These are phyloP conservation scores for Diplocarpon mali DNA, from an alignment of 2,329 filamentous ascomycete genomes.

Conservation along the genomic window DNA sequence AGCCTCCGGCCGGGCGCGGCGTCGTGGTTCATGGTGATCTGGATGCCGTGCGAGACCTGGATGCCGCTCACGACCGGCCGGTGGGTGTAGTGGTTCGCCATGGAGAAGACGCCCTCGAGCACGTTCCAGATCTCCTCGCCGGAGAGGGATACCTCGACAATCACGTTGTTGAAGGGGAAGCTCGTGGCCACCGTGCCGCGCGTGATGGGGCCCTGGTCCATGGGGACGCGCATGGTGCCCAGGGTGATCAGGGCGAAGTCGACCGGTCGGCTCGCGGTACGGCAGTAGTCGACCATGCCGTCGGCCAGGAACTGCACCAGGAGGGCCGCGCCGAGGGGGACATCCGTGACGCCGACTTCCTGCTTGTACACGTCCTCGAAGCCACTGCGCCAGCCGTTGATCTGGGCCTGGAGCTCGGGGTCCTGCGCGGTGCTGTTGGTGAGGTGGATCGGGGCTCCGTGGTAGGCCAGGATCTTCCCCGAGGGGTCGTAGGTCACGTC, in stretches of 20 bases:
- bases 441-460: slow-evolving; percentile 52
- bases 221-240: slow-evolving; percentile 52
- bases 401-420: slow-evolving; percentile 42
- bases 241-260: slow-evolving; percentile 46
- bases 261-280: slow-evolving; percentile 32
- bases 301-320: slow-evolving; percentile 45
- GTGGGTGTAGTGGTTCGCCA: slow-evolving; percentile 43
- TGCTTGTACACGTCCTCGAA: slow-evolving; percentile 49
- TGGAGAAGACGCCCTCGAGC: slow-evolving; percentile 47
- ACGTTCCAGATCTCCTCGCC: slow-evolving; percentile 45
- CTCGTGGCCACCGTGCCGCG: slow-evolving; percentile 51
- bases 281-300: slow-evolving; percentile 50
- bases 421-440: slow-evolving; percentile 51
- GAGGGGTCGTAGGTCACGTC: slow-evolving; percentile 50
- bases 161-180: slow-evolving; percentile 55
- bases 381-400: slow-evolving; percentile 46
- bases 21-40: slow-evolving; percentile 47
- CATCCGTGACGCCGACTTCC: slow-evolving; percentile 42
- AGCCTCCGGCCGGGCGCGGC: slow-evolving; percentile 39
- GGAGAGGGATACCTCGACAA: slow-evolving; percentile 44
- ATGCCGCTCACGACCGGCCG: slow-evolving; percentile 45
- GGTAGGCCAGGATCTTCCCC: slow-evolving; percentile 51
- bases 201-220: slow-evolving; percentile 49
- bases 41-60: slow-evolving; percentile 35
- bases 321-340: slow-evolving; percentile 50